These are phyloP conservation scores for Paxillus involutus DNA, from an alignment of 768 basidiomycete genomes.

Conservation along the genomic window DNA sequence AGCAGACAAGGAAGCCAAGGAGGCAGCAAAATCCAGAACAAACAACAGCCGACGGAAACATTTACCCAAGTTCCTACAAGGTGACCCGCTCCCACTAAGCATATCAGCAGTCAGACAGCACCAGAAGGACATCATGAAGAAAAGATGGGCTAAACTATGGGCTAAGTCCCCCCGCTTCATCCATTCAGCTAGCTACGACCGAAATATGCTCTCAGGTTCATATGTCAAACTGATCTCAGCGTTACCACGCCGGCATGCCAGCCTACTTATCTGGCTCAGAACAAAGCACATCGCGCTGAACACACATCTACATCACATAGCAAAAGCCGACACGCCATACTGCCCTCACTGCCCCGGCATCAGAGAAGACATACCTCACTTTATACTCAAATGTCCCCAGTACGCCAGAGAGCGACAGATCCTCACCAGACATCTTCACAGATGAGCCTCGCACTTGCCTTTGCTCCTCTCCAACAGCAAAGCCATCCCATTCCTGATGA, in stretches of 20 bases:
- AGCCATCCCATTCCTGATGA: not conserved
- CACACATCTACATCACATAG: conserved; percentile 26
- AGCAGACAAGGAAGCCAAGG: conserved; percentile 22
- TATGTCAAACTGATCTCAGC: not conserved
- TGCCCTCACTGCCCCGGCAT: conserved; percentile 16
- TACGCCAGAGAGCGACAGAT: not conserved
- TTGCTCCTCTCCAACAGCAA: not conserved
- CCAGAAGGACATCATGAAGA: not conserved
- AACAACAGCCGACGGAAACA: not conserved
- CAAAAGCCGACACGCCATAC: conserved; percentile 5
- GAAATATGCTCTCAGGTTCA: not conserved
- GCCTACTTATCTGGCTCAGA: conserved; percentile 29
- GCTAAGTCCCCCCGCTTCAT: not conserved
- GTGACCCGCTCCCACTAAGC: not conserved
- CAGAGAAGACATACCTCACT: conserved; percentile 16
- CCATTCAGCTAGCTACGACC: not conserved
- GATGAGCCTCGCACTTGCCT: not conserved
- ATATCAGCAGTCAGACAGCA: not conserved
- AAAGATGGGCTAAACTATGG: not conserved
- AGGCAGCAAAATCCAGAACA: conserved; percentile 2
- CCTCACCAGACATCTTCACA: not conserved
- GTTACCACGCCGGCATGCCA: conserved; percentile 13
- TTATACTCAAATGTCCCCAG: conserved; percentile 11
- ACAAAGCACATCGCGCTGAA: conserved; percentile 34
- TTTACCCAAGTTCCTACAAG: not conserved